phyloP scores from a whole-genome alignment of 106 monocot species.

The Acanthochlamys bracteata region DNA sequence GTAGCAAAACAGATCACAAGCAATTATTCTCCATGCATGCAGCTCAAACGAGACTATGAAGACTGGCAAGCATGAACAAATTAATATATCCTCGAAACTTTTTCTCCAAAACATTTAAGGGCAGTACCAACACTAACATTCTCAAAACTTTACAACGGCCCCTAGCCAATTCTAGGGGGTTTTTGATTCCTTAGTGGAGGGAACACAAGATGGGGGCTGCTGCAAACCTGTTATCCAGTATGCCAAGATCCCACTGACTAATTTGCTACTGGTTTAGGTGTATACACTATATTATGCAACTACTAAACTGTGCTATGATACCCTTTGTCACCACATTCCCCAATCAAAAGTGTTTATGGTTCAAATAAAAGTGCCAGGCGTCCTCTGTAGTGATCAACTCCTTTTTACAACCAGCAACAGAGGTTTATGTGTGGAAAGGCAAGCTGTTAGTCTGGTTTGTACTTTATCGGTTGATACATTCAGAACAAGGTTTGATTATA shows the following conservation, averaged over 20 bases:
- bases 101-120: not conserved
- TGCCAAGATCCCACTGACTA: slow-evolving; percentile 12
- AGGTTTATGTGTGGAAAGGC: not conserved
- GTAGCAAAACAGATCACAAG: slow-evolving; percentile 12
- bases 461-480: too few relatives aligned
- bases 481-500: too few relatives aligned
- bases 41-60: not conserved
- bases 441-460: not conserved
- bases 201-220: not conserved
- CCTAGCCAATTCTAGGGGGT: not conserved
- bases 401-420: not conserved
- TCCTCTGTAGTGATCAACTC: not conserved
- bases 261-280: not conserved
- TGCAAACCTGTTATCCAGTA: not conserved
- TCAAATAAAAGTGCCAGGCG: not conserved
- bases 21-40: not conserved
- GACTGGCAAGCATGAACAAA: not conserved
- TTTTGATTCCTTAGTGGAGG: not conserved
- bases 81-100: not conserved
- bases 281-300: slow-evolving; percentile 6
- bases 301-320: not conserved
- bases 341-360: not conserved
- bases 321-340: not conserved
- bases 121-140: not conserved
- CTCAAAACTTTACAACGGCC: not conserved